A percentile compares a stretch with the other conserved stretches of the same genome.
Evolutionary conservation across 2,329 filamentous ascomycete species (phyloP).

Genomic region (Chaetothyriales sp.): DNA sequence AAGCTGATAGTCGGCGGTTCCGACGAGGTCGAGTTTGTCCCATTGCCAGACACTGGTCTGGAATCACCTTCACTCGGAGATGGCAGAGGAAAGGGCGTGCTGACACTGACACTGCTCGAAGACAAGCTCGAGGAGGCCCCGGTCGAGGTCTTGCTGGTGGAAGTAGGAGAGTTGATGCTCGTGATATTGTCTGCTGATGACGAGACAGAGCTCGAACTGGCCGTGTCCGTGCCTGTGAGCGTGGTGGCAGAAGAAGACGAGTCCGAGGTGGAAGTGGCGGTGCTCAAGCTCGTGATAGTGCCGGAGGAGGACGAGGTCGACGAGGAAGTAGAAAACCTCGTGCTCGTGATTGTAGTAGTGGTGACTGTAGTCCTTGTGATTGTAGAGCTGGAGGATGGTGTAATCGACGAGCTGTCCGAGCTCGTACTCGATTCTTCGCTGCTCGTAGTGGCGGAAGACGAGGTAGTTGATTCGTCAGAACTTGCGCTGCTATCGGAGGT

Average conservation of each 20-base stretch:
- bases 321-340: not conserved
- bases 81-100: conserved; percentile 17
- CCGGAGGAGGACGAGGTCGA: not conserved
- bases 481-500: not conserved
- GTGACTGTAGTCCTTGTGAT: not conserved
- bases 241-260: conserved; percentile 4
- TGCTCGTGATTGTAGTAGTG: not conserved
- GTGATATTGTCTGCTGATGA: not conserved
- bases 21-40: not conserved
- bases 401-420: not conserved
- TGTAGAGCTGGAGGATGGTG: not conserved
- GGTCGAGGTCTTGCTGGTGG: no score
- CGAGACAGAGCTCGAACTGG: not conserved
- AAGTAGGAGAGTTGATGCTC: no score
- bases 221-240: not conserved
- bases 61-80: conserved; percentile 21
- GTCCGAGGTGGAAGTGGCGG: conserved; percentile 2
- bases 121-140: no score
- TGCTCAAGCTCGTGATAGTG: conserved; percentile 1
- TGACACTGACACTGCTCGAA: not conserved
- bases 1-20: not conserved
- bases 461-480: not conserved
- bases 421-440: not conserved
- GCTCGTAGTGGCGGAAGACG: not conserved
- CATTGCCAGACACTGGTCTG: conserved; percentile 18